Evolutionary conservation across 352 stramenopile genomes (phyloP), one percentile per base, ranked within the genome.

Genomic region (Plasmopara muralis): DNA sequence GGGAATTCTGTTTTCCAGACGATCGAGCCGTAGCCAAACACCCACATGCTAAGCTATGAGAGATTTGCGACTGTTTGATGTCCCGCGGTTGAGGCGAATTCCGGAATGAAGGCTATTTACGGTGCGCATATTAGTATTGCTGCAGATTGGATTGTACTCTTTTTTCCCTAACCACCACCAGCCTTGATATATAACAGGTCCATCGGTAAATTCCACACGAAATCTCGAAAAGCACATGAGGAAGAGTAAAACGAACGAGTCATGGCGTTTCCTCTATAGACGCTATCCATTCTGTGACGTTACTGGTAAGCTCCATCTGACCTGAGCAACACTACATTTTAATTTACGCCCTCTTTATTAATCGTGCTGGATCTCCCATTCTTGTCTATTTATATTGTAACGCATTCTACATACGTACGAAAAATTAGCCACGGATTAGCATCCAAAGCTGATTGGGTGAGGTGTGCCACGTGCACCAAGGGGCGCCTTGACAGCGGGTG

Each of bases 21-120:
- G 46, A 88, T 87, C 28, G 75, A 88, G n/a, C 75, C 75, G 67
- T 87, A 89, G 60, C 78, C 78, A 62, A 89, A 89, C n/a, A 89
- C 78, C 78, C 78, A 89, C 79, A 89, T 89, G 50, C 0, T 69
- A 29, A 46, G 15, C 25, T 38, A 10, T 43, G 47, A 9, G 51
- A 50, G 18, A 46, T 46, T 60, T 41, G 37, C 31, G 31, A 35
- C 31, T 35, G 10, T 35, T 35, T 59, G 40, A 50, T 37, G 48
- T 64, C 53, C 43, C 48, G 44, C 41, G 25, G 29, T 48, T 31
- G 15, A 53, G 49, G 60, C 44, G 38, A 72, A 71, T 62, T 70
- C 58, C 43, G 31, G 45, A 72, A 70, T 70, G 61, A 68, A 51
- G 47, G 20, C 20, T 25, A 25, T 25, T 25, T 35, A 34, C 47